These are phyloP conservation scores for Cryphonectria radicalis DNA, from an alignment of 2,329 filamentous ascomycete species.

Conservation along the genomic window DNA sequence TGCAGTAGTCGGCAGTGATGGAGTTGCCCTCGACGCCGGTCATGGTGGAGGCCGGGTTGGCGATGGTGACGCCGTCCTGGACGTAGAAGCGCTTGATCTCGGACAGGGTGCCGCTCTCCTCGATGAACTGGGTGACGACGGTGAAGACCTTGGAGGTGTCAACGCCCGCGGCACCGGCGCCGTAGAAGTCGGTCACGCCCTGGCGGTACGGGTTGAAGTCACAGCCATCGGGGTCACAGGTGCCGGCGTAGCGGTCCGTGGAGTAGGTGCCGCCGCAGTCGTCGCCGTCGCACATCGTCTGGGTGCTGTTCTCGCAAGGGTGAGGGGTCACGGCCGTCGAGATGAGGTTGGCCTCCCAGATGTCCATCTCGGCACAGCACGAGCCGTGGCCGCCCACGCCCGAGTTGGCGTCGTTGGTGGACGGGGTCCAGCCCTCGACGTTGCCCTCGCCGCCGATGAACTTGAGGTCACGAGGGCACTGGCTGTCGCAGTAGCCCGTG, in stretches of 20 bases:
- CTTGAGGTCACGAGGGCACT: slow-evolving; percentile 60
- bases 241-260: slow-evolving; percentile 57
- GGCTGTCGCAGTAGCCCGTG: slow-evolving; percentile 61
- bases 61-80: slow-evolving; percentile 57
- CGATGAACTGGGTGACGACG: slow-evolving; percentile 63
- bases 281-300: slow-evolving; percentile 52
- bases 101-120: slow-evolving; percentile 41
- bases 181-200: slow-evolving; percentile 65
- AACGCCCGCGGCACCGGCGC: slow-evolving; percentile 55
- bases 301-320: slow-evolving; percentile 55
- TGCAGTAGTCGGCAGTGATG: slow-evolving; percentile 61
- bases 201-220: slow-evolving; percentile 71
- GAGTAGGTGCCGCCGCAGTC: slow-evolving; percentile 54
- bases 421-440: slow-evolving; percentile 48
- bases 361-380: slow-evolving; percentile 59
- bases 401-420: slow-evolving; percentile 52
- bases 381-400: slow-evolving; percentile 50
- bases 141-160: slow-evolving; percentile 63
- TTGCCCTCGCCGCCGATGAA: slow-evolving; percentile 61
- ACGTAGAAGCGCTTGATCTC: slow-evolving; percentile 64
- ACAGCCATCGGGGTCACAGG: slow-evolving; percentile 68
- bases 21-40: slow-evolving; percentile 36
- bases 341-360: slow-evolving; percentile 46
- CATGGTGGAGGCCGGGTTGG: slow-evolving; percentile 47
- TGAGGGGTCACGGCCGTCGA: slow-evolving; percentile 54